Conservation (phyloP, 129 eudicot genomes). For the Saposhnikovia divaricata region DNA sequence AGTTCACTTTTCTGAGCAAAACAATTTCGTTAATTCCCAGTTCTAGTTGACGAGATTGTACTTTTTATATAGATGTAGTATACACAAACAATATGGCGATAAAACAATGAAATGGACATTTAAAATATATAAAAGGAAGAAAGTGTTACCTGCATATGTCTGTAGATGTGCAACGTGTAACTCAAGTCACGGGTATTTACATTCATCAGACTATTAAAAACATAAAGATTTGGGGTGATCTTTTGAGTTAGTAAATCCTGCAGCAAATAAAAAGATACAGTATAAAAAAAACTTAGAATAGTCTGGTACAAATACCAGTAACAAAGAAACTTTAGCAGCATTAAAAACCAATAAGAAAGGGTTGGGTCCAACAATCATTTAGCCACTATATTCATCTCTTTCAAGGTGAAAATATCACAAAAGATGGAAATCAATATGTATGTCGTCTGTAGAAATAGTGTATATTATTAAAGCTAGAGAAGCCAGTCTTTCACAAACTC, state of each 20-base stretch:
- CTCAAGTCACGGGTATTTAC: slow-evolving; percentile 74
- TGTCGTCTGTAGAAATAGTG: background rate
- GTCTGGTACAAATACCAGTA: background rate
- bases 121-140: slow-evolving; percentile 4
- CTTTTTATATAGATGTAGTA: background rate
- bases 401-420: background rate
- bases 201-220: slow-evolving; percentile 93
- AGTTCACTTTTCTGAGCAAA: background rate
- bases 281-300: background rate
- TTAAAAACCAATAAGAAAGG: background rate
- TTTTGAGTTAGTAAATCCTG: slow-evolving; percentile 64
- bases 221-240: slow-evolving; percentile 68
- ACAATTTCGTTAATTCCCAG: background rate
- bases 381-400: background rate
- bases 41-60: background rate
- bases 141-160: slow-evolving; percentile 74
- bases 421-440: background rate
- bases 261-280: slow-evolving; percentile 17
- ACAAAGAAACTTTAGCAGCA: background rate
- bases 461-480: background rate
- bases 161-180: slow-evolving; percentile 59
- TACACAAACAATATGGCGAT: background rate
- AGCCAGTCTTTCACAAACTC: background rate
- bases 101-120: background rate
- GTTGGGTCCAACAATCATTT: background rate